phyloP scores from a whole-genome alignment of 306 rosid species.

The Erythrophleum fordii region DNA sequence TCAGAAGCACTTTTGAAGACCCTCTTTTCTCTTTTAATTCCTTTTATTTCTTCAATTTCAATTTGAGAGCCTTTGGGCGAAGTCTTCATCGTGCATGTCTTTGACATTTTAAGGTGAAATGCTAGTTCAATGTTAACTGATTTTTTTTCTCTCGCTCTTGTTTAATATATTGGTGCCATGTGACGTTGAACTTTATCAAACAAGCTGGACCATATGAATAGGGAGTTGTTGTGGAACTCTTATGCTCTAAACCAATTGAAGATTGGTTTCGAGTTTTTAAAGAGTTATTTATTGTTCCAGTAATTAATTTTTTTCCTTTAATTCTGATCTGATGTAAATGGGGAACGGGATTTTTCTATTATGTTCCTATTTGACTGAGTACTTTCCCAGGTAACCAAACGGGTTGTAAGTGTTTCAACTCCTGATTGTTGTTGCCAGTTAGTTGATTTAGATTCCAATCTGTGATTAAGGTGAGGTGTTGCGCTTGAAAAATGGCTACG shows the following conservation, averaged over 20 bases:
- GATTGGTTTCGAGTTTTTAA: not conserved
- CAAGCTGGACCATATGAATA: not conserved
- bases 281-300: not conserved
- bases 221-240: constrained; percentile 5
- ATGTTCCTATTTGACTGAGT: not conserved
- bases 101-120: not conserved
- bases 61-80: not conserved
- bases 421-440: not conserved
- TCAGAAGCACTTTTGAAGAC: not conserved
- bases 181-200: not conserved
- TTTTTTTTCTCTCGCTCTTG: not conserved
- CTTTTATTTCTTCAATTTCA: not conserved
- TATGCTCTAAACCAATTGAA: not conserved
- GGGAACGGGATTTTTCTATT: not conserved
- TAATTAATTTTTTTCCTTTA: not conserved
- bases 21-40: not conserved
- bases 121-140: not conserved
- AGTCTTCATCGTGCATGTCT: not conserved
- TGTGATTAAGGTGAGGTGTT: constrained; percentile 36
- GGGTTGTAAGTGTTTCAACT: not conserved
- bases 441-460: too few species aligned
- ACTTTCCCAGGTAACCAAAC: not conserved
- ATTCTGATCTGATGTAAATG: not conserved
- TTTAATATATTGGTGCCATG: not conserved
- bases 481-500: constrained; percentile 53